These are phyloP conservation scores for Ophiocordyceps camponoti-saundersi DNA, from an alignment of 2,329 filamentous ascomycete species.

Conservation along the genomic window DNA sequence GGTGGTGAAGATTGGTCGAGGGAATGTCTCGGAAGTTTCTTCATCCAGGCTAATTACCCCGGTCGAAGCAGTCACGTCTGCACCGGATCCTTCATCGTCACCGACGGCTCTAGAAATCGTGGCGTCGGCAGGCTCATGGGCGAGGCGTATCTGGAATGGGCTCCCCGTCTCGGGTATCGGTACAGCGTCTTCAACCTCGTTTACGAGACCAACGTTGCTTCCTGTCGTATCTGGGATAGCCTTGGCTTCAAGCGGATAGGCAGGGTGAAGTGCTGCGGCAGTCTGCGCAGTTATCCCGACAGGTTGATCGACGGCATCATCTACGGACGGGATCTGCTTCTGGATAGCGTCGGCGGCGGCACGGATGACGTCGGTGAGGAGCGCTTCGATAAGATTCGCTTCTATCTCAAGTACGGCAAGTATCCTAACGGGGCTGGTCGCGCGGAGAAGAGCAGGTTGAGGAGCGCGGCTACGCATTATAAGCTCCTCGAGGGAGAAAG, in stretches of 20 bases:
- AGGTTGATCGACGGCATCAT: slow-evolving; percentile 61
- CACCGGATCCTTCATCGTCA: slow-evolving; percentile 68
- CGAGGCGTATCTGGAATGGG: slow-evolving; percentile 62
- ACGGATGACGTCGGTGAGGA: slow-evolving; percentile 65
- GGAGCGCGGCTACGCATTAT: slow-evolving; percentile 90
- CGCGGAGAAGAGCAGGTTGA: slow-evolving; percentile 85
- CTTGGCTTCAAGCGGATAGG: slow-evolving; percentile 88
- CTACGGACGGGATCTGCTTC: slow-evolving; percentile 48
- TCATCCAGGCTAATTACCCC: slow-evolving; percentile 88
- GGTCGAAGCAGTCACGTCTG: slow-evolving; percentile 82
- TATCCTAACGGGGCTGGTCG: slow-evolving; percentile 88
- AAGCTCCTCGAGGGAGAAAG: slow-evolving; percentile 64
- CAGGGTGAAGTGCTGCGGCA: slow-evolving; percentile 56
- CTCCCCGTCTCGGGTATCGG: slow-evolving; percentile 66
- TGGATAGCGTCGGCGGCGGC: slow-evolving; percentile 53
- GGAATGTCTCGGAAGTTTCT: slow-evolving; percentile 76
- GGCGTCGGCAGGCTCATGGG: slow-evolving; percentile 63
- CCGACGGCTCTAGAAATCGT: slow-evolving; percentile 53
- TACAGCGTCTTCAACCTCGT: slow-evolving; percentile 92
- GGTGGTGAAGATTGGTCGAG: slow-evolving; percentile 49
- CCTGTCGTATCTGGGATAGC: slow-evolving; percentile 80
- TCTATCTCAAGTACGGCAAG: slow-evolving; percentile 85
- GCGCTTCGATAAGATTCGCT: slow-evolving; percentile 96
- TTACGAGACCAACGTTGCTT: slow-evolving; percentile 84
- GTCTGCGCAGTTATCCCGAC: slow-evolving; percentile 50